Evolutionary conservation across 1,284 basidiomycete species (phyloP).

Genomic region (Anthracocystis panici-leucophaei): DNA sequence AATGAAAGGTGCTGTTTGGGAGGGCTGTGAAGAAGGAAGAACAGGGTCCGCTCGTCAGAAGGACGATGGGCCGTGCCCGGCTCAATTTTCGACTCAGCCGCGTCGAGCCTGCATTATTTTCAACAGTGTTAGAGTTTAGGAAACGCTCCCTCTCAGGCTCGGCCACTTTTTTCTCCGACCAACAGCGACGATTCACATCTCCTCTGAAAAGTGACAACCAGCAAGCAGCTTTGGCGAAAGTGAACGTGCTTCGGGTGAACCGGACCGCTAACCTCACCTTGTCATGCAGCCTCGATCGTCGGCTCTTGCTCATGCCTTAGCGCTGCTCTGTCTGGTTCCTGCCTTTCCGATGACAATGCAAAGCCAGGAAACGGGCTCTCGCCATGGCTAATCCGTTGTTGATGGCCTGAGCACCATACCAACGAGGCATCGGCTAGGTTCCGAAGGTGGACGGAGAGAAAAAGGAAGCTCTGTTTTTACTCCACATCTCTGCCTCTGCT

Average conservation of each 20-base stretch:
- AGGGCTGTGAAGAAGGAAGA: slow-evolving; percentile 1
- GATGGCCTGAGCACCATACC: too few species aligned
- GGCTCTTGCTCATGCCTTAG: too few species aligned
- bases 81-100: neutral
- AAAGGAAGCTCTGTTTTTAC: slow-evolving; percentile 1
- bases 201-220: neutral
- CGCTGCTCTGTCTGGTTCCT: too few species aligned
- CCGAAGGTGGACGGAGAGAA: slow-evolving; percentile 1
- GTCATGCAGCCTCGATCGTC: neutral
- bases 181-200: neutral
- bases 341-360: too few species aligned
- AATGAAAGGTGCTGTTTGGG: neutral
- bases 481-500: neutral
- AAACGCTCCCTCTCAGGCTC: neutral
- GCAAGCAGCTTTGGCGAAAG: neutral
- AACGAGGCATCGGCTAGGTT: slow-evolving; percentile 1
- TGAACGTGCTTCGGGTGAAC: neutral
- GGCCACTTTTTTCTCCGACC: neutral
- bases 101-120: neutral
- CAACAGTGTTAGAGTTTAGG: neutral
- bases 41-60: neutral
- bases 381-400: too few species aligned
- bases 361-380: too few species aligned
- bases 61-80: slow-evolving; percentile 3
- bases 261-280: slow-evolving; percentile 2